These are phyloP conservation scores for Allantophomopsis lycopodina DNA, from an alignment of 2,329 filamentous ascomycete species.

Conservation along the genomic window DNA sequence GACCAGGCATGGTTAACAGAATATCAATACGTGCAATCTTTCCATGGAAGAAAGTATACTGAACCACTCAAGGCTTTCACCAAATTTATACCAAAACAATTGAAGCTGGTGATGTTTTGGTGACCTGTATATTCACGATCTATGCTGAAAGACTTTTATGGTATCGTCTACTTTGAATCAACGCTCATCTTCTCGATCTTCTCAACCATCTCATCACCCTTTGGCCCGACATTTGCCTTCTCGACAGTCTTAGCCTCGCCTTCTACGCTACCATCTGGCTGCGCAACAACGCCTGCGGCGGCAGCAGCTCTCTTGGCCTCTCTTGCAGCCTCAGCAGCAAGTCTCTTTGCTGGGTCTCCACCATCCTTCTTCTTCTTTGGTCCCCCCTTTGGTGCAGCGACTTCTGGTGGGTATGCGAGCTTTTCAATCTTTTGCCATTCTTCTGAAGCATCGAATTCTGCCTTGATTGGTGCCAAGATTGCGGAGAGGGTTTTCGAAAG, in stretches of 20 bases:
- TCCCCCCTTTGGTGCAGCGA: constrained; percentile 46
- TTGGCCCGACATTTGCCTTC: constrained; percentile 10
- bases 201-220: constrained; percentile 11
- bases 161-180: too few relatives aligned
- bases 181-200: constrained; percentile 4
- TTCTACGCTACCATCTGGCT: constrained; percentile 15
- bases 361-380: constrained; percentile 54
- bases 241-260: constrained; percentile 7
- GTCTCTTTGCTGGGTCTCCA: constrained; percentile 15
- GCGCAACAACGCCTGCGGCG: constrained; percentile 10
- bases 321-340: constrained; percentile 5
- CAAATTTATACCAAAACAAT: too few relatives aligned
- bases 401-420: constrained; percentile 72
- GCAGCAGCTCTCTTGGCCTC: constrained; percentile 11
- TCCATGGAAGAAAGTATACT: too few relatives aligned
- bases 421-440: constrained; percentile 72
- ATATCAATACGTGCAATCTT: too few relatives aligned
- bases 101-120: too few relatives aligned
- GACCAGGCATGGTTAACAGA: too few relatives aligned
- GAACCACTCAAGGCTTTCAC: too few relatives aligned
- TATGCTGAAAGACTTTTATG: too few relatives aligned
- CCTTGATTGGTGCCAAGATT: constrained; percentile 66
- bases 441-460: constrained; percentile 51
- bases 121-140: too few relatives aligned
- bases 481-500: constrained; percentile 59